Evolutionary conservation across 441 rosid genomes (phyloP), one percentile per base, ranked within the genome.

Genomic region (Viola pubescens): DNA sequence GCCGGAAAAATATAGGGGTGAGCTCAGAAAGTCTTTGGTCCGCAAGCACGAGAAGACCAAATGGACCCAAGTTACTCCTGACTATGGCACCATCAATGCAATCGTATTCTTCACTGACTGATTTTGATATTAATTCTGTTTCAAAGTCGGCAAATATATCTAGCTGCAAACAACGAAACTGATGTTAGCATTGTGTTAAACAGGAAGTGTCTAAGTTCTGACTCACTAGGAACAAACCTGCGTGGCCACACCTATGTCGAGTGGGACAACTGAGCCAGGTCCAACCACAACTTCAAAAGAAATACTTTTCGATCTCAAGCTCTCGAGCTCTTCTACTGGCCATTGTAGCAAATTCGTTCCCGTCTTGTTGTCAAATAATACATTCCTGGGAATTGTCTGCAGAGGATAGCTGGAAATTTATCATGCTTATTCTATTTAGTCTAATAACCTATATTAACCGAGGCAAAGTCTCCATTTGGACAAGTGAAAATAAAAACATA

Each of bases 31-130:
- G 85, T 41, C 63, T 54, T 1, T 77, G 63, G 50, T 86, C 89
- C 0, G 98, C 90, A 1, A 92, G 79, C 51, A 86, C 92, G 1
- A 83, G 77, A 63, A 89, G 61, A 26, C 98, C 98, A 50, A 89
- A 92, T 6, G 98, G 98, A 41, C 98, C 98, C 39, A 87, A 59
- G 2, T 81, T 74, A 19, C 92, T 87, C 3, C 92, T 83, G 26
- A 77, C 71, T 7, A 77, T 63, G 7, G 92, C 82, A 16, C 95
- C 96, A 0, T 84, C 83, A 4, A 73, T 44, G 77, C 97, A 87
- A 60, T 75, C 80, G 16, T 78, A 86, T 34, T 81, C 82, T 54
- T 59, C 82, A 0, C 65, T 62, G 43, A 75, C 54, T 4, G 60
- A 26, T 7, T 64, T 52, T 46, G 67, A 68, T 45, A 56, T 47